A percentile compares a stretch with the other conserved stretches of the same genome.
These are phyloP conservation scores for Exophiala mesophila DNA, from an alignment of 2,329 filamentous ascomycete genomes.

Conservation along the genomic window DNA sequence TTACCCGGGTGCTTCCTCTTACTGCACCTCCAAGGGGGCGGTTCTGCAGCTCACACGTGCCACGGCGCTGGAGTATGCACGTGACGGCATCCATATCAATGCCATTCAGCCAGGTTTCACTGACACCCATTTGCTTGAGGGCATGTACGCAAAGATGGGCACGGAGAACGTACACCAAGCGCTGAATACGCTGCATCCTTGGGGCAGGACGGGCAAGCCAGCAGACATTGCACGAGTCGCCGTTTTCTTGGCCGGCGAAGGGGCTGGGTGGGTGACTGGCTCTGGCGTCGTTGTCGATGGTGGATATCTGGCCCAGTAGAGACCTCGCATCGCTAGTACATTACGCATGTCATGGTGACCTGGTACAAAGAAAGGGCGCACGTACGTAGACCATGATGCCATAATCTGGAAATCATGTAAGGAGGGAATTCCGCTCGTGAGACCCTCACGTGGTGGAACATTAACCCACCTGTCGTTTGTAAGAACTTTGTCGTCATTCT, in stretches of 20 bases:
- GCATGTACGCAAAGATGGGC: slow-evolving; percentile 28
- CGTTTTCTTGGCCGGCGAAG: slow-evolving; percentile 45
- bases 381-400: no score
- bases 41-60: slow-evolving; percentile 43
- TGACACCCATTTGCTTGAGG: slow-evolving; percentile 35
- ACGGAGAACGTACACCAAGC: slow-evolving; percentile 3
- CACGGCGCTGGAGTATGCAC: slow-evolving; percentile 41
- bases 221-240: slow-evolving; percentile 38
- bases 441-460: no score
- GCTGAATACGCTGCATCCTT: slow-evolving; percentile 14
- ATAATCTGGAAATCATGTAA: no score
- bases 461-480: no score
- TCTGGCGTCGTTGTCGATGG: slow-evolving; percentile 42
- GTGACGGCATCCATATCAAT: slow-evolving; percentile 40
- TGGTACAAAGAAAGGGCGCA: no score
- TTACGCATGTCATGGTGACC: no score
- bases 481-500: no score
- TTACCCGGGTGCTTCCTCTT: slow-evolving; percentile 25
- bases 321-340: no score
- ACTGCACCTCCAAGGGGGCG: slow-evolving; percentile 46
- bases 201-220: slow-evolving; percentile 28
- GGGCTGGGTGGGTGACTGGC: slow-evolving; percentile 44
- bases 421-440: no score
- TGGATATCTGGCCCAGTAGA: slow-evolving; percentile 34
- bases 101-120: slow-evolving; percentile 41